Evolutionary conservation across 2,329 filamentous ascomycete genomes (phyloP).

Genomic region (Gremmenia infestans): DNA sequence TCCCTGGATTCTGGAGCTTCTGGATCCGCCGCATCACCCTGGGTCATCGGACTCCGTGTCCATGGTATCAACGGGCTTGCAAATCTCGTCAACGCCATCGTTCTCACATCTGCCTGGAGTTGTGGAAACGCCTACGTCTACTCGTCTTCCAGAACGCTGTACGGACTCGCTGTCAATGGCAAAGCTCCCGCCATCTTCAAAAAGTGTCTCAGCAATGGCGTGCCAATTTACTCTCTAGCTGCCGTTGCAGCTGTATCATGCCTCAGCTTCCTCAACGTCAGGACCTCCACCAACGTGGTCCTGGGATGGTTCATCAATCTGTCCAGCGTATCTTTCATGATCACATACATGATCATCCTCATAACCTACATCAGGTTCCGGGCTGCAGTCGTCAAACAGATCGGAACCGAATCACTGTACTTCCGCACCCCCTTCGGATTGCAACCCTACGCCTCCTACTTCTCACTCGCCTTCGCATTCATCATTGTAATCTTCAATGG

Average conservation of each 20-base stretch:
- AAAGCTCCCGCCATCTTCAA: slow-evolving; percentile 46
- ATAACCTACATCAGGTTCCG: slow-evolving; percentile 43
- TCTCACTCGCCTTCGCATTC: slow-evolving; percentile 42
- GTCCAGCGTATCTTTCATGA: slow-evolving; percentile 42
- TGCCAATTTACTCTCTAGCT: slow-evolving; percentile 42
- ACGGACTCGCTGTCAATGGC: slow-evolving; percentile 44
- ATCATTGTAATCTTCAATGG: slow-evolving; percentile 51
- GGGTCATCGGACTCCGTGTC: slow-evolving; percentile 42
- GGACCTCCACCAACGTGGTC: slow-evolving; percentile 38
- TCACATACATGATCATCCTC: slow-evolving; percentile 43
- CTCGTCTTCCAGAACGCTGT: slow-evolving; percentile 44
- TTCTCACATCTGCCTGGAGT: slow-evolving; percentile 47
- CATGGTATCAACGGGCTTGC: slow-evolving; percentile 43
- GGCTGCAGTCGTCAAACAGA: slow-evolving; percentile 48
- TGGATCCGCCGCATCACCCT: slow-evolving; percentile 46
- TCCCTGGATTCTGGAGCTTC: slow-evolving; percentile 33
- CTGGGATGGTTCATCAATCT: slow-evolving; percentile 51
- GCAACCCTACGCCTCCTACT: slow-evolving; percentile 48
- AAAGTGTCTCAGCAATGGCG: slow-evolving; percentile 42
- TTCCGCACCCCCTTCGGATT: slow-evolving; percentile 41
- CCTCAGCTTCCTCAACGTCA: slow-evolving; percentile 43
- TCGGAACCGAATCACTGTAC: slow-evolving; percentile 43
- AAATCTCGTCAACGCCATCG: slow-evolving; percentile 47
- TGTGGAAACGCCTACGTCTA: slow-evolving; percentile 51
- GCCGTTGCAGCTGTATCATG: slow-evolving; percentile 37